phyloP scores from a whole-genome alignment of 805 yeast species.

The Scheffersomyces stipitis region DNA sequence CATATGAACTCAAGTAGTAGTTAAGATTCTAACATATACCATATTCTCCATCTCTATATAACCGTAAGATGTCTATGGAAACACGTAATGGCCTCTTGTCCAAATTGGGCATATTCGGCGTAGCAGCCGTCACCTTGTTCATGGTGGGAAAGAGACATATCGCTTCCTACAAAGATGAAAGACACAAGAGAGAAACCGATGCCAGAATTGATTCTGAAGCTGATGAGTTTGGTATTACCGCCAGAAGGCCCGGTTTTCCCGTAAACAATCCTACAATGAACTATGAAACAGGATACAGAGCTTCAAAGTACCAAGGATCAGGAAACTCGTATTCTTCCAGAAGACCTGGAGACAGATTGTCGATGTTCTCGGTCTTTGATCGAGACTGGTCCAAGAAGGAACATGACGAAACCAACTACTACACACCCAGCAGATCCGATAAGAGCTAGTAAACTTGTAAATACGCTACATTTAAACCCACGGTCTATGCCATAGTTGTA shows the following conservation, averaged over 20 bases:
- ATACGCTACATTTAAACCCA: neutral
- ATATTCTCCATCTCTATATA: neutral
- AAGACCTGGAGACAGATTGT: conserved; percentile 53
- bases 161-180: conserved; percentile 29
- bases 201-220: conserved; percentile 29
- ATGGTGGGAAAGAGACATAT: conserved; percentile 38
- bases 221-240: conserved; percentile 26
- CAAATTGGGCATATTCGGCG: conserved; percentile 33
- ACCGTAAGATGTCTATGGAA: conserved; percentile 23
- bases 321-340: conserved; percentile 61
- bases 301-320: conserved; percentile 67
- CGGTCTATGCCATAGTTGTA: too few species aligned
- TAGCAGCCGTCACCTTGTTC: conserved; percentile 30
- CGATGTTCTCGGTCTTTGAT: conserved; percentile 28
- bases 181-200: conserved; percentile 37
- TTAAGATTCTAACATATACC: too few species aligned
- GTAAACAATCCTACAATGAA: conserved; percentile 28
- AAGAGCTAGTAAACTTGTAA: neutral
- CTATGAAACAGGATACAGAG: conserved; percentile 41
- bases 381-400: conserved; percentile 8
- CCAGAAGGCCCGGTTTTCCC: conserved; percentile 59
- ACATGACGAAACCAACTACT: neutral
- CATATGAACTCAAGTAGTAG: too few species aligned
- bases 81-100: conserved; percentile 35
- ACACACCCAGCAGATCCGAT: neutral